Evolutionary conservation across 805 yeast species (phyloP).

Genomic region (Schizosaccharomyces lindneri): DNA sequence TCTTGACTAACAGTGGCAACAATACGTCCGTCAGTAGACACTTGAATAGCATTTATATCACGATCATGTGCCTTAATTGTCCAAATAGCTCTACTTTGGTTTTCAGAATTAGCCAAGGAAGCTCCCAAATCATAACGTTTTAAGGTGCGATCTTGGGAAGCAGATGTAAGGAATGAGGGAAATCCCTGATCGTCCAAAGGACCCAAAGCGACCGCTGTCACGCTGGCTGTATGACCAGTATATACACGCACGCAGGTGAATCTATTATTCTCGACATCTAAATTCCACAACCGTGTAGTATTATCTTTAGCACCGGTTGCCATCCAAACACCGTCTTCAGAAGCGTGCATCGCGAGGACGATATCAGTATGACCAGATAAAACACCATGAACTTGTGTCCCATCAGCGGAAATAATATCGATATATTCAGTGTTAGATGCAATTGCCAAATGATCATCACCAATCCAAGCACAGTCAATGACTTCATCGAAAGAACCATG

Average conservation of each 20-base stretch:
- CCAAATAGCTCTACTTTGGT: slow-evolving; percentile 34
- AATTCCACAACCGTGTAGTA: slow-evolving; percentile 59
- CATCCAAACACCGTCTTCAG: slow-evolving; percentile 66
- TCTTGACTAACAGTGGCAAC: slow-evolving; percentile 92
- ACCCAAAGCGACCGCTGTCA: slow-evolving; percentile 61
- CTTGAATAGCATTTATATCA: slow-evolving; percentile 71
- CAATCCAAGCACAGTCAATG: slow-evolving; percentile 64
- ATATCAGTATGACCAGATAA: slow-evolving; percentile 70
- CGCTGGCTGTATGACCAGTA: slow-evolving; percentile 68
- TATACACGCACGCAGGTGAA: slow-evolving; percentile 32
- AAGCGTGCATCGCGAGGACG: slow-evolving; percentile 53
- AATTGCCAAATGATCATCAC: slow-evolving; percentile 34
- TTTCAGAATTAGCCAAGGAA: background rate
- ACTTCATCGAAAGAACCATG: slow-evolving; percentile 93
- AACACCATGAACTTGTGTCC: slow-evolving; percentile 29
- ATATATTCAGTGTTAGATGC: slow-evolving; percentile 87
- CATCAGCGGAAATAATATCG: slow-evolving; percentile 35
- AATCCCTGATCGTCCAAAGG: slow-evolving; percentile 12
- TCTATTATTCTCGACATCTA: slow-evolving; percentile 16
- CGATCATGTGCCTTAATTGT: slow-evolving; percentile 93
- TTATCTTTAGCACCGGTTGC: slow-evolving; percentile 81
- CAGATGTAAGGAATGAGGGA: slow-evolving; percentile 60
- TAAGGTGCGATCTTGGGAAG: slow-evolving; percentile 60
- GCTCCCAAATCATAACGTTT: slow-evolving; percentile 40
- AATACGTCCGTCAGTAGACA: slow-evolving; percentile 70